Evolutionary conservation across 768 basidiomycete species (phyloP), one percentile per base, ranked within the genome.

Genomic region (Mycena vitilis): DNA sequence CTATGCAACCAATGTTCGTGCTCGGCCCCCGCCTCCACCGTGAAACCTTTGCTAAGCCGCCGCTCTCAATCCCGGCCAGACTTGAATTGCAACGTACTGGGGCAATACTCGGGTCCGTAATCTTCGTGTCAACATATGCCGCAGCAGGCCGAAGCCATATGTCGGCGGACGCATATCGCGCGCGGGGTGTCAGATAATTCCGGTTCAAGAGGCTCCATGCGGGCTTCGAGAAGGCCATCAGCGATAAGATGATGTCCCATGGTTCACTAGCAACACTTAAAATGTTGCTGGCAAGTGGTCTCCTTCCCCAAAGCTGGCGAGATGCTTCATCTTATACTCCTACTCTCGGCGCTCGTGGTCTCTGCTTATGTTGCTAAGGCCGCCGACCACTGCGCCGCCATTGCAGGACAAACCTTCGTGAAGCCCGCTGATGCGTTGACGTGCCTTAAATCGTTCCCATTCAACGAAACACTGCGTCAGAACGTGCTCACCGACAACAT

Each of bases 381-480:
- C 22, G 49, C 49, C 25, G 68, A 69, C 42, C 68, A 63, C 8
- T 69, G 68, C 20, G 34, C 53, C 15, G 63, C 22, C 13, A 55
- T 64, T 38, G 63, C 63, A 2, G 62, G 63, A 47, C 20, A 82
- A 69, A 61, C 73, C 0, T 89, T 86, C 67, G 85, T 83, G 10
- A 79, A 77, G 13, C 87, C 89, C 15, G 79, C 84, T 2, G 85
- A 88, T 66, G 88, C 84, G 20, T 79, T 89, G 45, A 86, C 88
- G 1, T 90, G 89, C 73, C 77, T 86, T 73, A 87, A 84, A 75
- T 83, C 86, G 15, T 88, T 87, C 72, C 84, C 86, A 0, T 87
- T 87, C 78, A 86, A 86, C 67, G 85, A 87, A 72, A 87, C 84
- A n/a, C 75, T 88, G 16, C 81, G 84, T 42, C 82, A 86, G 71